Evolutionary conservation across 345 rosid genomes (phyloP).

Genomic region (Rhodamnia rubescens): DNA sequence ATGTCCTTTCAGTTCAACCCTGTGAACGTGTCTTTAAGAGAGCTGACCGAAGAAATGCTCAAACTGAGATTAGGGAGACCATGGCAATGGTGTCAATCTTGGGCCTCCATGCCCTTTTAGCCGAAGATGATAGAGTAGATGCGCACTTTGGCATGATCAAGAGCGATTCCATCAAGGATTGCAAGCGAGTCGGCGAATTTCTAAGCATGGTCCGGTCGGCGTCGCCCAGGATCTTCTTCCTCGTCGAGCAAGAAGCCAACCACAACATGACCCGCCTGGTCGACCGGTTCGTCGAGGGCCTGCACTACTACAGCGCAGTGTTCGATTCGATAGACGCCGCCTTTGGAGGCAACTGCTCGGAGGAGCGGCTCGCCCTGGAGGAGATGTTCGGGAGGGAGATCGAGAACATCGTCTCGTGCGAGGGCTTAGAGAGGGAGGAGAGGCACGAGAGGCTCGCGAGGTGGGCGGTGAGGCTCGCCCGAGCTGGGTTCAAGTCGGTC

Average conservation of each 20-base stretch:
- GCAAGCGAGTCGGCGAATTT: constrained; percentile 23
- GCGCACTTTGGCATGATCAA: constrained; percentile 25
- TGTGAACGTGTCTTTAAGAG: constrained; percentile 12
- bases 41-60: constrained; percentile 21
- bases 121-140: constrained; percentile 38
- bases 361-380: constrained; percentile 26
- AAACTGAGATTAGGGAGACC: constrained; percentile 25
- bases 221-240: constrained; percentile 20
- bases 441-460: constrained; percentile 34
- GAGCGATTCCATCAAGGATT: constrained; percentile 11
- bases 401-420: constrained; percentile 34
- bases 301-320: constrained; percentile 41
- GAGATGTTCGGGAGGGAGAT: constrained; percentile 47
- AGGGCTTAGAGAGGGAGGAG: constrained; percentile 39
- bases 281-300: constrained; percentile 30
- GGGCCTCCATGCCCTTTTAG: constrained; percentile 29
- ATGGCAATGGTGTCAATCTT: constrained; percentile 31
- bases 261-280: constrained; percentile 22
- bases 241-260: constrained; percentile 39
- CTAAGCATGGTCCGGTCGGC: constrained; percentile 11
- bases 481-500: constrained; percentile 30
- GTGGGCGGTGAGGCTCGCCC: constrained; percentile 30
- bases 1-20: constrained; percentile 37
- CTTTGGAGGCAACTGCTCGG: background rate
- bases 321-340: constrained; percentile 30